A percentile compares a stretch with the other conserved stretches of the same genome.
Conservation (phyloP, 208 protist genomes). For the Leishmania turanica region DNA sequence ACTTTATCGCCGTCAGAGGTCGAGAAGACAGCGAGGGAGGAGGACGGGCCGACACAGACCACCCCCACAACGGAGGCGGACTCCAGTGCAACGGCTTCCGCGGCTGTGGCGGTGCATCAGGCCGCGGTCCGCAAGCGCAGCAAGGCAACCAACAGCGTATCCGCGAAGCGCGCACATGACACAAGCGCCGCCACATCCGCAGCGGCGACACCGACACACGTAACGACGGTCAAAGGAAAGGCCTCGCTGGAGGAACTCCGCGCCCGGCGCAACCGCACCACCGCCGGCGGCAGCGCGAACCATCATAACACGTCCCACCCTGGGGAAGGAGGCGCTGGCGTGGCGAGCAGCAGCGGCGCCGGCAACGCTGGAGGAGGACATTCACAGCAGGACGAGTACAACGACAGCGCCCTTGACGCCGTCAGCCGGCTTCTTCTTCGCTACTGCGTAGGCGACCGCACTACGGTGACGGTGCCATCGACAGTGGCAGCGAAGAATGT, state of each 20-base stretch:
- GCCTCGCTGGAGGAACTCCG: conserved; percentile 47
- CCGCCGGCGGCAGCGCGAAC: conserved; percentile 5
- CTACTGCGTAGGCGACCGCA: conserved; percentile 39
- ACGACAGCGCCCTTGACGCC: conserved; percentile 46
- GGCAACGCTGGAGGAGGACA: background rate
- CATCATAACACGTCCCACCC: background rate
- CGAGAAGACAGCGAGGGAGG: background rate
- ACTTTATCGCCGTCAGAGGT: background rate
- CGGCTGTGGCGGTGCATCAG: conserved; percentile 18
- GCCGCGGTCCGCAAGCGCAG: conserved; percentile 31
- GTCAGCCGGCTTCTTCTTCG: conserved; percentile 54
- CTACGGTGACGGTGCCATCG: background rate
- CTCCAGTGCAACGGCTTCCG: background rate
- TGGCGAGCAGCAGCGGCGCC: background rate
- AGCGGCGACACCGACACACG: conserved; percentile 22
- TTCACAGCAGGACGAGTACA: conserved; percentile 24
- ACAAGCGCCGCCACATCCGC: conserved; percentile 15
- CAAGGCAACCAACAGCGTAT: conserved; percentile 23
- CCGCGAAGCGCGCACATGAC: conserved; percentile 21
- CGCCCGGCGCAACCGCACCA: conserved; percentile 42
- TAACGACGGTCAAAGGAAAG: conserved; percentile 45
- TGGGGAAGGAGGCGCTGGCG: background rate
- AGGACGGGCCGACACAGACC: background rate
- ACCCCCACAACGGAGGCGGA: background rate
- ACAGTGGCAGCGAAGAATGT: conserved; percentile 17